Evolutionary conservation across 1,284 basidiomycete genomes (phyloP).

Genomic region (Heterobasidion occidentale): DNA sequence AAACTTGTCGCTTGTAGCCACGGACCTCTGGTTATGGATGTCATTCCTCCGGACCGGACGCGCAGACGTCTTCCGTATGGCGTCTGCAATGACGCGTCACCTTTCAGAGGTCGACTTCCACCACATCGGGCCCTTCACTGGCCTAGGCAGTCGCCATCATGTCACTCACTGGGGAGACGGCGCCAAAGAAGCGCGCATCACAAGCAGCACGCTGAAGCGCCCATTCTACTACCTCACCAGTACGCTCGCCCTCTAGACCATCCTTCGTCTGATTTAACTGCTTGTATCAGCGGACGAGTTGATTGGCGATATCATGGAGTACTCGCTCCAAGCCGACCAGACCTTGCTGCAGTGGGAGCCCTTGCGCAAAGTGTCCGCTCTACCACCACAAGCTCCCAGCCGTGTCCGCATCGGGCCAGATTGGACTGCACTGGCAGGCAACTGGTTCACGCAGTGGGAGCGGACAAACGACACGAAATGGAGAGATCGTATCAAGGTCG

Average conservation of each 20-base stretch:
- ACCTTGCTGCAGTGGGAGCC: constrained; percentile 36
- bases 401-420: constrained; percentile 33
- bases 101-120: constrained; percentile 34
- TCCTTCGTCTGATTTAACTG: not conserved
- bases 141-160: constrained; percentile 32
- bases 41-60: constrained; percentile 35
- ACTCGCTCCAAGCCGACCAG: constrained; percentile 29
- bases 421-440: constrained; percentile 32
- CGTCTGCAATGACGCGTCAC: constrained; percentile 32
- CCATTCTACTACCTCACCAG: constrained; percentile 33
- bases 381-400: constrained; percentile 29
- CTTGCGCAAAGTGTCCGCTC: constrained; percentile 29
- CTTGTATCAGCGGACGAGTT: constrained; percentile 27
- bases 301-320: constrained; percentile 34
- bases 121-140: constrained; percentile 31
- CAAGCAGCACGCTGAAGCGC: constrained; percentile 26
- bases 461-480: constrained; percentile 32
- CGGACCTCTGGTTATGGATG: constrained; percentile 37
- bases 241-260: constrained; percentile 9
- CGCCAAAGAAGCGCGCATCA: constrained; percentile 34
- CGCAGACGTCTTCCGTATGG: constrained; percentile 31
- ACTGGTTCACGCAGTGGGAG: constrained; percentile 39
- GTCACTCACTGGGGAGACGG: constrained; percentile 39
- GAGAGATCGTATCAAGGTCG: constrained; percentile 28
- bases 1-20: constrained; percentile 14